Conservation (phyloP, 1,139 yeast genomes). For the Hyphopichia wangnamkhiaoensis region DNA sequence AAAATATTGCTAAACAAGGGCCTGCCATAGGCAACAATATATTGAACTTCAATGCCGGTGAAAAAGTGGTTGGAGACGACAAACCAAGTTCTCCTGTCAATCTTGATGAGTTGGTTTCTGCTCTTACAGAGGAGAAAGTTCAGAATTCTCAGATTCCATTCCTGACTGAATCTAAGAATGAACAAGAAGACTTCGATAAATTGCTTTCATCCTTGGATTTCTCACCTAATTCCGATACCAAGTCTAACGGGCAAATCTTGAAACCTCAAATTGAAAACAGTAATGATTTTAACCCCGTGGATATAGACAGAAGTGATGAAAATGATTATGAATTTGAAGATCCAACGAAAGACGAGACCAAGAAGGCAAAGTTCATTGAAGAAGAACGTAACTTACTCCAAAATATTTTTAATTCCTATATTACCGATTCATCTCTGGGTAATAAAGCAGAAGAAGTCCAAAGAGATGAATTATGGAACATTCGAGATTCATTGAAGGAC, state of each 20-base stretch:
- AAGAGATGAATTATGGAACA: neutral
- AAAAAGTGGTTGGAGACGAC: too few relatives aligned
- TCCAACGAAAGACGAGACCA: conserved; percentile 3
- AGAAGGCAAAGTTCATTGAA: conserved; percentile 13
- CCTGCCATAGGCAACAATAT: too few relatives aligned
- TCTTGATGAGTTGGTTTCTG: too few relatives aligned
- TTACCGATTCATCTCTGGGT: conserved; percentile 3
- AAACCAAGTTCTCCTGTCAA: too few relatives aligned
- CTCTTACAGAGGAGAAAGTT: too few relatives aligned
- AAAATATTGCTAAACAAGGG: too few relatives aligned
- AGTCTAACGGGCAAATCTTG: neutral
- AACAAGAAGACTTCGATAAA: conserved; percentile 5
- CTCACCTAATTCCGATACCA: neutral
- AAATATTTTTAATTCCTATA: conserved; percentile 25
- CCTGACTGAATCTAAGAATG: neutral
- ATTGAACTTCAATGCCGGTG: too few relatives aligned
- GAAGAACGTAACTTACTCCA: conserved; percentile 26
- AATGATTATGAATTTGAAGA: conserved; percentile 16
- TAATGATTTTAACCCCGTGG: conserved; percentile 10
- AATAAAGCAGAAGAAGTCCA: neutral
- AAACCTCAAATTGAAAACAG: conserved; percentile 6
- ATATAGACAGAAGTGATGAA: conserved; percentile 18
- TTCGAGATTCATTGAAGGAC: neutral
- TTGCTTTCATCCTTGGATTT: conserved; percentile 11
- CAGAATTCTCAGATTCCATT: neutral